Evolutionary conservation across 352 stramenopile species (phyloP).

Genomic region (Plasmopara viticola): DNA sequence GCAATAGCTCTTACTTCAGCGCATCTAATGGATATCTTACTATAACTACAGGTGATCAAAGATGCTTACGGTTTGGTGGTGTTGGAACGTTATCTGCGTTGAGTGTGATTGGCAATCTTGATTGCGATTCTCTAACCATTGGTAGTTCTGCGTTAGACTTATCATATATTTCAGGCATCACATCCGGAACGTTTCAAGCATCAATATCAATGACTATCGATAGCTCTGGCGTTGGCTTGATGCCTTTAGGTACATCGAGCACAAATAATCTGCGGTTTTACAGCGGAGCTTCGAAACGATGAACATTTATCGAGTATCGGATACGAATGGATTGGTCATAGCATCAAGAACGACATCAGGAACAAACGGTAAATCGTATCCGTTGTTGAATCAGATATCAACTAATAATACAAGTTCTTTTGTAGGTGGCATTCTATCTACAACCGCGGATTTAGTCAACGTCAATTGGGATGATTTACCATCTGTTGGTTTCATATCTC

Average conservation of each 20-base stretch:
- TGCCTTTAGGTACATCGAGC: not conserved
- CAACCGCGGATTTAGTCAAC: no score
- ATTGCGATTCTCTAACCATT: not conserved
- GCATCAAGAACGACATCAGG: no score
- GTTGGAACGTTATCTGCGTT: not conserved
- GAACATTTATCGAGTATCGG: no score
- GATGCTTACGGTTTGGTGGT: not conserved
- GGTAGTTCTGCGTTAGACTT: not conserved
- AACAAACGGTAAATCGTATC: no score
- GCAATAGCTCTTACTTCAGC: conserved; percentile 1
- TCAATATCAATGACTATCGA: not conserved
- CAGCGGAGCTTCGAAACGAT: no score
- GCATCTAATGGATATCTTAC: not conserved
- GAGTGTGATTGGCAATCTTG: not conserved
- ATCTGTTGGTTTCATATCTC: no score
- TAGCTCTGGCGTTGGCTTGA: not conserved
- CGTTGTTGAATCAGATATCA: no score
- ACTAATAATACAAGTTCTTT: no score
- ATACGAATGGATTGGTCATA: no score
- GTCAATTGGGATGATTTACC: no score
- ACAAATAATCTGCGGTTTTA: not conserved
- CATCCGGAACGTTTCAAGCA: not conserved
- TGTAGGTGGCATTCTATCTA: no score
- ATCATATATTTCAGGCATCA: not conserved
- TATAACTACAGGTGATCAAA: not conserved